Conservation (phyloP, 495 filamentous ascomycete genomes). For the Antarctomyces pellizariae region DNA sequence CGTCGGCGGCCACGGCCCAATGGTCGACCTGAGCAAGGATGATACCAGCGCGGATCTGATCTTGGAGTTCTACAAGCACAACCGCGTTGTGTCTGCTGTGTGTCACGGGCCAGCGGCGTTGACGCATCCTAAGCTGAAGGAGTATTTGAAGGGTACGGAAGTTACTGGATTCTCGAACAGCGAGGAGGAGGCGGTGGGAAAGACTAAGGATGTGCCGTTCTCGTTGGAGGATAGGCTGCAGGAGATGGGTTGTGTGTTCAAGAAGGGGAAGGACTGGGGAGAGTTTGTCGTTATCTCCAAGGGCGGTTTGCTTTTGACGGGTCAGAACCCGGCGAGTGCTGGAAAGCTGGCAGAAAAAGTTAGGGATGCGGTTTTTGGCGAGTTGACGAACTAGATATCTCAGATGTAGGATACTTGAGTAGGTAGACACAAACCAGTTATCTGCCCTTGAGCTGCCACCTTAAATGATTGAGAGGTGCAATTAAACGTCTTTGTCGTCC, state of each 20-base stretch:
- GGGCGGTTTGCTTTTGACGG: constrained; percentile 41
- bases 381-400: no score
- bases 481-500: no score
- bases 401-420: no score
- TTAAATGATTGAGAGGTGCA: no score
- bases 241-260: constrained; percentile 27
- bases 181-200: constrained; percentile 33
- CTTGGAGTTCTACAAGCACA: constrained; percentile 31
- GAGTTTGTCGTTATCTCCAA: constrained; percentile 33
- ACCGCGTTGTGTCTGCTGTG: constrained; percentile 40
- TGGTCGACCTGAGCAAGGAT: constrained; percentile 41
- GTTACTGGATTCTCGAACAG: constrained; percentile 46
- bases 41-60: constrained; percentile 28
- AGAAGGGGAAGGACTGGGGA: constrained; percentile 32
- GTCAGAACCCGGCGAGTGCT: constrained; percentile 51
- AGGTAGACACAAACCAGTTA: no score
- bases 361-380: no score
- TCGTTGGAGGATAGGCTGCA: constrained; percentile 34
- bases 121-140: constrained; percentile 27
- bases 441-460: no score
- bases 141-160: constrained; percentile 26
- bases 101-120: constrained; percentile 47
- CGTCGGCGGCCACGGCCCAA: constrained; percentile 61
- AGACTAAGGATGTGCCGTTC: constrained; percentile 34
- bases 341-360: constrained; percentile 32